A percentile compares a stretch with the other conserved stretches of the same genome.
These are phyloP conservation scores for Nakazawaea molendinolei DNA, from an alignment of 805 yeast genomes.

Conservation along the genomic window DNA sequence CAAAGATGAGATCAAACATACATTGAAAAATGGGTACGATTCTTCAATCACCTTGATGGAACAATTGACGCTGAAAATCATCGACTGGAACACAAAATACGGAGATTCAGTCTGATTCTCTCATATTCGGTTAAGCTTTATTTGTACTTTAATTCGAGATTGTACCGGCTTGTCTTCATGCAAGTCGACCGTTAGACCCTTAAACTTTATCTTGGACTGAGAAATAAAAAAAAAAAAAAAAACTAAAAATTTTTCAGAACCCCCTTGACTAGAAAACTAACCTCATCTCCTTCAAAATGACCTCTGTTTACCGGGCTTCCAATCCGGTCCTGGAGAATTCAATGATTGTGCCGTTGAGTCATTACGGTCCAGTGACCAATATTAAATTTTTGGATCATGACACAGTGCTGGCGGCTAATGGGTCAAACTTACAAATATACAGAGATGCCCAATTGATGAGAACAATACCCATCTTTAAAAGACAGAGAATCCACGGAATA, in stretches of 20 bases:
- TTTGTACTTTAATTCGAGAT: no score
- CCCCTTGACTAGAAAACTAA: neutral
- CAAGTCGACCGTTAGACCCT: no score
- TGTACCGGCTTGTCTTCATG: no score
- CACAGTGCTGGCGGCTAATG: constrained; percentile 57
- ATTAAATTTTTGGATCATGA: constrained; percentile 35
- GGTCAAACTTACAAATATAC: constrained; percentile 57
- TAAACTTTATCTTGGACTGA: no score
- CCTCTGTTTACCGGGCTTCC: constrained; percentile 2
- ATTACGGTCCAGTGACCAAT: constrained; percentile 69
- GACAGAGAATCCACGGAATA: constrained; percentile 83
- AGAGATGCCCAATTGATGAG: constrained; percentile 34
- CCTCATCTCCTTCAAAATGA: neutral
- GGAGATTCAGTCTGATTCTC: constrained; percentile 22
- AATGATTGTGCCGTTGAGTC: constrained; percentile 17
- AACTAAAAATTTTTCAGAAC: constrained; percentile 1
- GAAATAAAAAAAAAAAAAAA: no score
- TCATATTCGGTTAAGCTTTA: no score
- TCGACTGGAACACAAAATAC: constrained; percentile 75
- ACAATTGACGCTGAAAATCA: constrained; percentile 58
- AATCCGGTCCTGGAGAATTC: constrained; percentile 1
- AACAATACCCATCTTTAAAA: constrained; percentile 44
- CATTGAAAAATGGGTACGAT: constrained; percentile 43
- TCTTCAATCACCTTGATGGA: constrained; percentile 66
- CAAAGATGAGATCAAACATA: constrained; percentile 23